Evolutionary conservation across 2,329 filamentous ascomycete genomes (phyloP).

Genomic region (Parafenestella ontariensis): DNA sequence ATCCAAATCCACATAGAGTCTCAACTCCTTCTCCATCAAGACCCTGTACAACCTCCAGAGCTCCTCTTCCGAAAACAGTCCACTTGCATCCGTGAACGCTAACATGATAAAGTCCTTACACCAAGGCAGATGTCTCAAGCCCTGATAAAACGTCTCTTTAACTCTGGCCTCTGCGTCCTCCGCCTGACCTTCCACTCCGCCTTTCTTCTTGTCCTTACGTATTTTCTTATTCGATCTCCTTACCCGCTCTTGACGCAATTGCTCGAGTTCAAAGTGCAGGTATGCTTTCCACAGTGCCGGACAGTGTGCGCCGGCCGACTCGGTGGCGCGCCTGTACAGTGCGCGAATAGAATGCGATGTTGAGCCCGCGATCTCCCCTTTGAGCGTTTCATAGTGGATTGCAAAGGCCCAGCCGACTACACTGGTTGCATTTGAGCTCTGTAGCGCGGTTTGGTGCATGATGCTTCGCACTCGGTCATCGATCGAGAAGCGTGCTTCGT

Average conservation of each 20-base stretch:
- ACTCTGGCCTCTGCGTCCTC: constrained; percentile 50
- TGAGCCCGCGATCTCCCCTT: constrained; percentile 48
- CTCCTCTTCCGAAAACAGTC: constrained; percentile 55
- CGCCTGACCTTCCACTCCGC: constrained; percentile 21
- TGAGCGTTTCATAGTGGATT: constrained; percentile 62
- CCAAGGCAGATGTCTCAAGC: constrained; percentile 67
- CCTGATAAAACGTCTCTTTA: constrained; percentile 63
- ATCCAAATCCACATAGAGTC: constrained; percentile 62
- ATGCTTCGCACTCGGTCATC: constrained; percentile 78
- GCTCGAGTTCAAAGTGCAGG: constrained; percentile 40
- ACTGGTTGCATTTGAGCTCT: constrained; percentile 37
- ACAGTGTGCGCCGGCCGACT: constrained; percentile 38
- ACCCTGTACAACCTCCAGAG: constrained; percentile 62
- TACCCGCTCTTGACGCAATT: constrained; percentile 19
- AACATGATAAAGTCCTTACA: constrained; percentile 66
- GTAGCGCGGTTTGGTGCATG: constrained; percentile 55
- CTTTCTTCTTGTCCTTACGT: constrained; percentile 27
- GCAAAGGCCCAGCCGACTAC: constrained; percentile 62
- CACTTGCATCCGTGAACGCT: constrained; percentile 56
- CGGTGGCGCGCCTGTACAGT: constrained; percentile 62
- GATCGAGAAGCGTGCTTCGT: constrained; percentile 74
- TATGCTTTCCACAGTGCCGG: constrained; percentile 41
- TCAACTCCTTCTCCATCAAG: constrained; percentile 67
- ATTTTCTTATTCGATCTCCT: constrained; percentile 13
- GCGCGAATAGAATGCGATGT: constrained; percentile 62